Evolutionary conservation across 495 filamentous ascomycete genomes (phyloP), one percentile per base, ranked within the genome.

Genomic region (Sabuloglossum arenarium): DNA sequence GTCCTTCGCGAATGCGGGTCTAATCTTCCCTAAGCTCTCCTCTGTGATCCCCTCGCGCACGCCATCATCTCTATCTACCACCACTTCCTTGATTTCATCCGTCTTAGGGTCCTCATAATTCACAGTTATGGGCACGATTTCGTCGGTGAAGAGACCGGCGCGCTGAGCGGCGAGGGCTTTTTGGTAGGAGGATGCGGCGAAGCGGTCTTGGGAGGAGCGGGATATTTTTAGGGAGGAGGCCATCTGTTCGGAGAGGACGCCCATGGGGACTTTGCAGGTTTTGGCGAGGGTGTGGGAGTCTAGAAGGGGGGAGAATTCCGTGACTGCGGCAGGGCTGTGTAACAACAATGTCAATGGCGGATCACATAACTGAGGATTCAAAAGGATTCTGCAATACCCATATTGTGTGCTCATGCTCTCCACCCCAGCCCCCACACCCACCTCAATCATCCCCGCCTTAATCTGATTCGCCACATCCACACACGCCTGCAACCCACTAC

Each of bases 191-290:
- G 72, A 65, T 3, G 91, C 91, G 8, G 91, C 91, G 65, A 97
- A 98, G 39, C 78, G 76, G 66, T 98, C 91, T 68, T 97, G 93
- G 54, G 71, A 69, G 2, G 73, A 69, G 57, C 91, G 83, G 49
- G 78, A 63, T 62, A 97, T 78, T 51, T 75, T 71, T 55, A 79
- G 75, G 68, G 88, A 86, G 69, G 85, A 83, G 55, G 91, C 91
- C 91, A 98, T 96, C 62, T 89, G 64, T 71, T 98, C 91, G 54
- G 87, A 94, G 32, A 97, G 76, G 1, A 86, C 77, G 59, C 93
- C 93, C 91, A 98, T 98, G 63, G 90, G 84, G 10, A 98, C 91
- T 73, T 93, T 95, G 78, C 91, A 98, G 75, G 95, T 90, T 63
- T 81, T 84, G 39, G 90, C 79, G 67, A 91, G 83, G 56, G 77